Evolutionary conservation across 257 asterid species (phyloP).

Genomic region (Solanum chiquidenum): DNA sequence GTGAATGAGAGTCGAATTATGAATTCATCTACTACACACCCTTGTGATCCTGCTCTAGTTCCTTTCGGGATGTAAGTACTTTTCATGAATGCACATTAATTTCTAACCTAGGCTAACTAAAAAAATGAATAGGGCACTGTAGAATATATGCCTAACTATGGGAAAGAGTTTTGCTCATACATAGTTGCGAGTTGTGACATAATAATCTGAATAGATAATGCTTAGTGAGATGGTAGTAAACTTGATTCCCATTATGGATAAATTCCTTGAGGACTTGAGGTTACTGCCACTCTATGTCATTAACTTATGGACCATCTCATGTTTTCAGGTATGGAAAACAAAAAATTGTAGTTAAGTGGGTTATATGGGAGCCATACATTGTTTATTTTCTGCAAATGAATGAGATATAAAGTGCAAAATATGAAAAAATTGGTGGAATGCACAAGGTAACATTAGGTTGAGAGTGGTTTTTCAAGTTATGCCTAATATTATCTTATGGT

Average conservation of each 20-base stretch:
- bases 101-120: no score
- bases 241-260: background rate
- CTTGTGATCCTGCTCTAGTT: no score
- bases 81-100: no score
- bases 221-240: background rate
- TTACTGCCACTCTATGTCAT: background rate
- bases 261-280: background rate
- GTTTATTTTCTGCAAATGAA: no score
- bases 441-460: background rate
- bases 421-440: background rate
- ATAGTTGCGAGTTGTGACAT: background rate
- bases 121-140: background rate
- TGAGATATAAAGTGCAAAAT: no score
- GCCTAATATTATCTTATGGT: background rate
- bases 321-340: no score
- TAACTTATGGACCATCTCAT: background rate
- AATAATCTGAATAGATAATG: background rate
- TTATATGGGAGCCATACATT: no score
- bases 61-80: no score
- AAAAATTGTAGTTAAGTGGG: no score
- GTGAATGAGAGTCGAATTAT: no score
- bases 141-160: background rate
- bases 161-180: background rate
- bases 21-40: no score
- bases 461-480: no score